Percentiles rank a stretch among this genome's conserved stretches.
phyloP scores from a whole-genome alignment of 495 filamentous ascomycete genomes.

The Aspergillus bertholletiae region DNA sequence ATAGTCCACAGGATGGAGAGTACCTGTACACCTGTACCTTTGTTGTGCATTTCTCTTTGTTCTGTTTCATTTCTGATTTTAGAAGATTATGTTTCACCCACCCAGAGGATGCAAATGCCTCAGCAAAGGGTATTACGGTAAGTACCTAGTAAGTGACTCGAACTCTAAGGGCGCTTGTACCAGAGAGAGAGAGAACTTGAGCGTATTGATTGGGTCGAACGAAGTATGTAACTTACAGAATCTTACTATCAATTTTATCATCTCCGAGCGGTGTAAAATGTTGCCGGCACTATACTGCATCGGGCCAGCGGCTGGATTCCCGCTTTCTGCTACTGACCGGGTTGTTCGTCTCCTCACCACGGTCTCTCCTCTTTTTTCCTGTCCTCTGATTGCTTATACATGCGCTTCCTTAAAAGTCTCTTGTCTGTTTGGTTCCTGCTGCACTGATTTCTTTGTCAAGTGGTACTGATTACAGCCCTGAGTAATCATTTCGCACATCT shows the following conservation, averaged over 20 bases:
- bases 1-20: too few species aligned
- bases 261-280: slow-evolving; percentile 27
- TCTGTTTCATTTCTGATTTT: too few species aligned
- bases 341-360: slow-evolving; percentile 3
- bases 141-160: too few species aligned
- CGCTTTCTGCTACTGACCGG: slow-evolving; percentile 24
- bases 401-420: background rate
- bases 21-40: too few species aligned
- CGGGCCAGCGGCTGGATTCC: slow-evolving; percentile 18
- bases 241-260: too few species aligned
- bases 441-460: slow-evolving; percentile 1
- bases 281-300: slow-evolving; percentile 21
- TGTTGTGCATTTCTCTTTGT: too few species aligned
- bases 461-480: background rate
- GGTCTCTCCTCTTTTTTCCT: background rate
- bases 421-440: background rate
- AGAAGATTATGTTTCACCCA: too few species aligned
- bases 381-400: slow-evolving; percentile 6
- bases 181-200: too few species aligned
- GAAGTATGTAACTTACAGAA: background rate
- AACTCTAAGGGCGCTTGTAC: too few species aligned
- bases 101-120: too few species aligned
- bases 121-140: too few species aligned
- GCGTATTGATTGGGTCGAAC: too few species aligned
- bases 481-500: background rate